Evolutionary conservation across 2,329 filamentous ascomycete species (phyloP), one percentile per base, ranked within the genome.

Genomic region (Kalaharituber pfeilii): DNA sequence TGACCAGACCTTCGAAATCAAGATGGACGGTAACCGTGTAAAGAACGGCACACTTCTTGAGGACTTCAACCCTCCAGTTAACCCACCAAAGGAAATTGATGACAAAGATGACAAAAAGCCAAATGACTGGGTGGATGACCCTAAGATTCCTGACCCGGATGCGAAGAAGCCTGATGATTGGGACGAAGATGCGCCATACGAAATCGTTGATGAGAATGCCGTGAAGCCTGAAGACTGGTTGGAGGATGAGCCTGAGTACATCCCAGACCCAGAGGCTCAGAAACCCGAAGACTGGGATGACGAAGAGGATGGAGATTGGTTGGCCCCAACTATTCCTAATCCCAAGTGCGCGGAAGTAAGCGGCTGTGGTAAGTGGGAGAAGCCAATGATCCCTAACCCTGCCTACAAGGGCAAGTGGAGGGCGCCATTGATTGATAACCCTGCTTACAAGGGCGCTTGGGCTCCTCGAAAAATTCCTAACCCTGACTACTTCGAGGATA

Each of bases 281-380:
- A 98, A 96, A 82, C 91, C 91, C 59, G 88, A 94, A 73, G 91
- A 96, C 69, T 98, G 91, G 91, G 89, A 95, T 73, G 89, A 98
- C 57, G 91, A 98, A 75, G 91, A 98, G 75, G 91, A 98, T 70
- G 91, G 91, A 70, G 91, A 98, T 75, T 98, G 88, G 87, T 71
- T 94, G 63, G 73, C 88, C 52, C 91, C 89, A 56, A 87, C 81
- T 53, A 80, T 98, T 53, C 78, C 86, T 69, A 96, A 98, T 80
- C 85, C 89, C 71, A 94, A 94, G 80, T 96, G 91, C 68, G 79
- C 81, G 61, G 89, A 96, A 56, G 85, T 75, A 62, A 88, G 89
- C 73, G 91, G 91, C 67, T 96, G 91, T 70, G 91, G 91, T 66
- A 79, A 83, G 66, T 98, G 91, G 91, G 77, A 81, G 65, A 80